These are phyloP conservation scores for Boletus edulis DNA, from an alignment of 768 basidiomycete species.

Conservation along the genomic window DNA sequence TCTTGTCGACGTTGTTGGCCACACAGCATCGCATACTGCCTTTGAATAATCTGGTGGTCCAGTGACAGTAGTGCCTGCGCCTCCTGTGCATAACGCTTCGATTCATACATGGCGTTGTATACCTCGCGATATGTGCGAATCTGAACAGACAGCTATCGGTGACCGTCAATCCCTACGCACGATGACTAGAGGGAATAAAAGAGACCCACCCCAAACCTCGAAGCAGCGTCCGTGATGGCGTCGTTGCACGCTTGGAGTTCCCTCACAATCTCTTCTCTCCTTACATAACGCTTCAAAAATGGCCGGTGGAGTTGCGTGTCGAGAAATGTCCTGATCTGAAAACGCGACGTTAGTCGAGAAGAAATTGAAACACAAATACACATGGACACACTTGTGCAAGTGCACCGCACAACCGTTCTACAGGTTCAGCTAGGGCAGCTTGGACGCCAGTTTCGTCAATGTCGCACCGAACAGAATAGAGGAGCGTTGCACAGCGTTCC, in stretches of 20 bases:
- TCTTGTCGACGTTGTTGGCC: constrained; percentile 4
- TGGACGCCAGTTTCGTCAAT: constrained; percentile 54
- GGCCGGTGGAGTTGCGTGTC: constrained; percentile 61
- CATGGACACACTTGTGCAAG: constrained; percentile 44
- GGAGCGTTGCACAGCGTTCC: constrained; percentile 66
- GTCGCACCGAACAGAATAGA: constrained; percentile 62
- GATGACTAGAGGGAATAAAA: background rate
- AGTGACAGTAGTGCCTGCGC: constrained; percentile 13
- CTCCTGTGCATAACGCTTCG: constrained; percentile 21
- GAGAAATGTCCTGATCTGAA: constrained; percentile 51
- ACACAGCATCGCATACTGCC: constrained; percentile 9
- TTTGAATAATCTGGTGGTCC: constrained; percentile 17
- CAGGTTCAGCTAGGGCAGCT: constrained; percentile 48
- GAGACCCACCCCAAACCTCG: constrained; percentile 23
- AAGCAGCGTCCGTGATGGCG: constrained; percentile 46
- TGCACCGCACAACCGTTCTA: constrained; percentile 30
- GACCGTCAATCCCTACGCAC: background rate
- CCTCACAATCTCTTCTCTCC: constrained; percentile 62
- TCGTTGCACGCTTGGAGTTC: constrained; percentile 53
- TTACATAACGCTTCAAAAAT: constrained; percentile 76
- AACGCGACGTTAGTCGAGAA: background rate
- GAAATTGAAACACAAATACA: too few relatives aligned
- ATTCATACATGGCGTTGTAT: constrained; percentile 33
- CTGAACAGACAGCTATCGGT: constrained; percentile 42
- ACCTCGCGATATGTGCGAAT: constrained; percentile 55